These are phyloP conservation scores for Epichloe hybrida DNA, from an alignment of 2,329 filamentous ascomycete species.

Conservation along the genomic window DNA sequence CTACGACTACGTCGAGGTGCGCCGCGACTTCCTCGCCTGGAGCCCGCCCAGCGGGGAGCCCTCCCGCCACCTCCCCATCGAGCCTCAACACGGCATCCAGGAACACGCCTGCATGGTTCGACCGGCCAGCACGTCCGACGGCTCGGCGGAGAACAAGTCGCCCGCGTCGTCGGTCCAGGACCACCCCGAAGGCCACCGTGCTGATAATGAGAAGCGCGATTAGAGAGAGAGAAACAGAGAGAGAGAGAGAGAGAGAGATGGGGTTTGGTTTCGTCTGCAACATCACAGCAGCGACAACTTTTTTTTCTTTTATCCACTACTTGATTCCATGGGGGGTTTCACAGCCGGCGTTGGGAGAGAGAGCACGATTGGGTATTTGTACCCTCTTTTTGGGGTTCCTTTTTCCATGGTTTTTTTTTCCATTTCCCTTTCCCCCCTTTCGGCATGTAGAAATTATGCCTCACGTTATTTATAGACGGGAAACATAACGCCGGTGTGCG, in stretches of 20 bases:
- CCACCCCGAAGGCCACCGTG: not conserved
- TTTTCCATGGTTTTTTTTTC: not conserved
- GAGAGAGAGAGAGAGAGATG: not conserved
- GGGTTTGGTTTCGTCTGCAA: not conserved
- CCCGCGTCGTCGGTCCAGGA: slow-evolving; percentile 6
- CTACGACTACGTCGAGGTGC: slow-evolving; percentile 82
- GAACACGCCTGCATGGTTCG: slow-evolving; percentile 40
- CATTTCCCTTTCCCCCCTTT: not conserved
- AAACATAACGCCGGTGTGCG: not conserved
- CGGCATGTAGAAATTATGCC: not conserved
- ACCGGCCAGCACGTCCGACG: slow-evolving; percentile 11
- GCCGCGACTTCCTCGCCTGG: slow-evolving; percentile 79
- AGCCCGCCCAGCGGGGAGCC: slow-evolving; percentile 57
- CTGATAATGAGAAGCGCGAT: slow-evolving; percentile 4
- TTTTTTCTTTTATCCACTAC: not conserved
- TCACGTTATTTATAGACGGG: not conserved
- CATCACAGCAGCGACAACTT: too few relatives aligned
- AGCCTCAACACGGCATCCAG: slow-evolving; percentile 58
- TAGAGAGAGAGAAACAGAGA: not conserved
- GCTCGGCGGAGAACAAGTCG: slow-evolving; percentile 6
- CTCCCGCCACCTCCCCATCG: slow-evolving; percentile 40
- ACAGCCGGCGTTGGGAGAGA: slow-evolving; percentile 8
- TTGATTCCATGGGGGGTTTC: not conserved
- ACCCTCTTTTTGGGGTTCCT: not conserved
- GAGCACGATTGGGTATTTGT: not conserved